phyloP scores from a whole-genome alignment of 768 basidiomycete species.

The Panaeolus papilionaceus region DNA sequence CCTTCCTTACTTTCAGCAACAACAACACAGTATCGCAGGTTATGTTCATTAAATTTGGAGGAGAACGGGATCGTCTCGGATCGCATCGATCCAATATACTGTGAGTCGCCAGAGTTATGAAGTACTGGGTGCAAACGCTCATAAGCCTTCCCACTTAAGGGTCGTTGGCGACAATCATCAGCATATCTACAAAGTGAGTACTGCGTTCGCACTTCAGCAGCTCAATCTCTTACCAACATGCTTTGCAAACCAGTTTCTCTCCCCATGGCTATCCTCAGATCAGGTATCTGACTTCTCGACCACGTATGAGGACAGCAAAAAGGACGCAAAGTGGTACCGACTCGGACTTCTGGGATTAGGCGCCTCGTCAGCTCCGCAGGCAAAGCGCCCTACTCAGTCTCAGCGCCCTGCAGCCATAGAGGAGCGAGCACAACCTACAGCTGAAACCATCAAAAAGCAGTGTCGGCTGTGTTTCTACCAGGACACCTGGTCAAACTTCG shows the following conservation, averaged over 20 bases:
- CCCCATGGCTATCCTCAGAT: not conserved
- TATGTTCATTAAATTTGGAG: not conserved
- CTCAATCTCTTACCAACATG: not conserved
- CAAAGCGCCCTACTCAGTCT: not conserved
- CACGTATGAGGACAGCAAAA: not conserved
- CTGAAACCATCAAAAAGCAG: not conserved
- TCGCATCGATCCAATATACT: constrained; percentile 3
- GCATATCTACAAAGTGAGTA: not conserved
- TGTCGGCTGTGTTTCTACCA: constrained; percentile 1
- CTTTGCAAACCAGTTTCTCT: not conserved
- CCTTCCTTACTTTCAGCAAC: not conserved
- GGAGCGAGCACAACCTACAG: not conserved
- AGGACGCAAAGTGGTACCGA: not conserved
- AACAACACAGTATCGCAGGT: not conserved
- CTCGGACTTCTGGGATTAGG: not conserved
- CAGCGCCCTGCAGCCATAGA: not conserved
- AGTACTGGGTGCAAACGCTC: too few species aligned
- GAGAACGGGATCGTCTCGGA: not conserved
- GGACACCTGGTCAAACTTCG: not conserved
- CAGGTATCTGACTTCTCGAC: not conserved
- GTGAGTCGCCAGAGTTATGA: not conserved
- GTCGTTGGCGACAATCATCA: constrained; percentile 9
- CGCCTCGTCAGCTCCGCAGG: not conserved
- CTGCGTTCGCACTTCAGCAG: not conserved
- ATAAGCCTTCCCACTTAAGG: not conserved